Base-by-base conservation (phyloP, 2,329 filamentous ascomycete genomes). In the Cordyceps pruinosa region DNA sequence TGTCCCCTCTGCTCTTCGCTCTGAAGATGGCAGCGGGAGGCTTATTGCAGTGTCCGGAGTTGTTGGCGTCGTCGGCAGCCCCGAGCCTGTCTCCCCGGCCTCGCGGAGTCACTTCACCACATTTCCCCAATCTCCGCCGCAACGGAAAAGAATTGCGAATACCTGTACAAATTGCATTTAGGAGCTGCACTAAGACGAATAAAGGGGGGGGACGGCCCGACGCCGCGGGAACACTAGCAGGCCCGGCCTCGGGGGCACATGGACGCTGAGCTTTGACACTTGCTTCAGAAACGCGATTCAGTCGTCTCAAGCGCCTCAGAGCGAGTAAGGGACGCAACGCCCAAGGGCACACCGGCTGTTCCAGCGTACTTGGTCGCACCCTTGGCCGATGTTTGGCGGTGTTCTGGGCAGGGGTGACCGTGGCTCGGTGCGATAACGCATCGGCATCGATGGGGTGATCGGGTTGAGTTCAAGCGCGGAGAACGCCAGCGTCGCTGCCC, bases 201-300 rank as follows among this genome's bases (percentile, higher is more conserved):
- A 6, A 6, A 26, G 10, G 23, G 42, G 46, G 46, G 46, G 46
- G 35, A 34, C 46, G 46, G 46, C 46, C 30, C 46, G 46, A 13
- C n/a, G 37, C 37, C 15, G 37, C 19, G 19, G 37, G 7, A 19
- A 17, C 48, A 51, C 48, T 30, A 47, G 41, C 21, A 23, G 25
- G 41, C 21, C 15, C 23, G 23, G 23, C 7, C 10, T 23, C 2
- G 21, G 41, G 30, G 46, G 19, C 15, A 26, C 32, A 37, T 32
- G 28, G 26, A 28, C 26, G 32, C n/a, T 30, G 21, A 49, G 50
- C 50, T 53, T 53, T 53, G 50, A 53, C 50, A 45, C 39, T 53
- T 53, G 50, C 50, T 44, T 53, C 50, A 53, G 50, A 53, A 45
- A 53, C 50, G 28, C 50, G 50, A 53, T 28, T 53, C 50, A 53